Percentiles rank a stretch among this genome's conserved stretches.
These are phyloP conservation scores for Rhododendron molle DNA, from an alignment of 148 eudicot species.

Conservation along the genomic window DNA sequence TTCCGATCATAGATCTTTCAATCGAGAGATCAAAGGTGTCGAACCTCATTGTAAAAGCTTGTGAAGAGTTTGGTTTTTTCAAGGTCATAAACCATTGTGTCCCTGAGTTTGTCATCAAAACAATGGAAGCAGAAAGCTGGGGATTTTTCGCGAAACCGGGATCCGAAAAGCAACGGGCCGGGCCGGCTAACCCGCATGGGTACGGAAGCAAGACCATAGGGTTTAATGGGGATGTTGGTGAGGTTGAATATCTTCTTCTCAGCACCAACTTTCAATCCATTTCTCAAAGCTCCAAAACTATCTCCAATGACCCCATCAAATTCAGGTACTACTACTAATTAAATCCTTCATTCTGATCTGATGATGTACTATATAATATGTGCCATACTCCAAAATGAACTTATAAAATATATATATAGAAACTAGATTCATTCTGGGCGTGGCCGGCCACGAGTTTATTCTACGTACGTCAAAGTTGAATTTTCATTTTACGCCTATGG, in stretches of 20 bases:
- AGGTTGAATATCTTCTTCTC: conserved; percentile 45
- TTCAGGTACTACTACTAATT: conserved; percentile 30
- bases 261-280: conserved; percentile 18
- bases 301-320: conserved; percentile 21
- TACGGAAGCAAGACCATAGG: conserved; percentile 57
- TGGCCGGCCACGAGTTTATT: too few species aligned
- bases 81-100: conserved; percentile 60
- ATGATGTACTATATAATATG: too few species aligned
- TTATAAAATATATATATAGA: too few species aligned
- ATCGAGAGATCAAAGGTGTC: conserved; percentile 19
- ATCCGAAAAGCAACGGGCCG: conserved; percentile 31
- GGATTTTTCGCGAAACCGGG: conserved; percentile 32
- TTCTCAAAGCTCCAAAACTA: conserved; percentile 16
- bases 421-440: too few species aligned
- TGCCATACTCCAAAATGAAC: too few species aligned
- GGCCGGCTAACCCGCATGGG: conserved; percentile 43
- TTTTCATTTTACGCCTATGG: too few species aligned
- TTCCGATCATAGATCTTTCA: conserved; percentile 41
- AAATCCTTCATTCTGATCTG: too few species aligned
- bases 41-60: conserved; percentile 32
- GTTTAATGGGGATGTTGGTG: conserved; percentile 42
- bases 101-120: conserved; percentile 23
- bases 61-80: conserved; percentile 52
- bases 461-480: too few species aligned
- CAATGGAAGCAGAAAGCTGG: conserved; percentile 32